phyloP scores from a whole-genome alignment of 2,329 filamentous ascomycete species.

The Ophiocordyceps unilateralis region DNA sequence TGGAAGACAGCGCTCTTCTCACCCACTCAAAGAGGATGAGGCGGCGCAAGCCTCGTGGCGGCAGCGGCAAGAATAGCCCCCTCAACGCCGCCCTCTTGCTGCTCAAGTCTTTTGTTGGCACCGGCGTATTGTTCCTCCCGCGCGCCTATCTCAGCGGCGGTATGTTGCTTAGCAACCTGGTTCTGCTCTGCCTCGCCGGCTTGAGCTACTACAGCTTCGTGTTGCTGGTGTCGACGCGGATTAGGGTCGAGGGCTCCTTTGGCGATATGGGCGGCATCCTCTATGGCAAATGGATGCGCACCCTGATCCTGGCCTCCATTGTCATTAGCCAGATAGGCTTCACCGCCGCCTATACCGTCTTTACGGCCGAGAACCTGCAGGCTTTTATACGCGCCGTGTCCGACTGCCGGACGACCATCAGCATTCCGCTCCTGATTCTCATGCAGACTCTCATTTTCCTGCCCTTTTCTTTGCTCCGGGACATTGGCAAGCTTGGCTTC shows the following conservation, averaged over 20 bases:
- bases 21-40: slow-evolving; percentile 58
- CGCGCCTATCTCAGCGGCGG: slow-evolving; percentile 90
- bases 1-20: slow-evolving; percentile 74
- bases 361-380: slow-evolving; percentile 88
- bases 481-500: slow-evolving; percentile 94
- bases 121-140: slow-evolving; percentile 83
- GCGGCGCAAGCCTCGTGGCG: slow-evolving; percentile 57
- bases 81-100: slow-evolving; percentile 69
- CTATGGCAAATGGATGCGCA: slow-evolving; percentile 81
- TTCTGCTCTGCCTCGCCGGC: slow-evolving; percentile 69
- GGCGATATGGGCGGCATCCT: slow-evolving; percentile 89
- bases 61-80: slow-evolving; percentile 59
- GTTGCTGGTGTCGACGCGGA: slow-evolving; percentile 69
- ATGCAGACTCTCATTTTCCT: slow-evolving; percentile 94
- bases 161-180: slow-evolving; percentile 89
- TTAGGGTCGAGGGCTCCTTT: slow-evolving; percentile 84
- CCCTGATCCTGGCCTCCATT: slow-evolving; percentile 75
- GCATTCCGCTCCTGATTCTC: slow-evolving; percentile 78
- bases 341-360: slow-evolving; percentile 89
- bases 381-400: slow-evolving; percentile 88
- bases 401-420: slow-evolving; percentile 68
- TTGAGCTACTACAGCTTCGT: slow-evolving; percentile 98
- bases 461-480: slow-evolving; percentile 80
- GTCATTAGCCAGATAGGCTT: slow-evolving; percentile 94
- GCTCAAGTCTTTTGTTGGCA: slow-evolving; percentile 95